A percentile compares a stretch with the other conserved stretches of the same genome.
phyloP scores from a whole-genome alignment of 139 green algal genomes.

The Picochlorum sp. region DNA sequence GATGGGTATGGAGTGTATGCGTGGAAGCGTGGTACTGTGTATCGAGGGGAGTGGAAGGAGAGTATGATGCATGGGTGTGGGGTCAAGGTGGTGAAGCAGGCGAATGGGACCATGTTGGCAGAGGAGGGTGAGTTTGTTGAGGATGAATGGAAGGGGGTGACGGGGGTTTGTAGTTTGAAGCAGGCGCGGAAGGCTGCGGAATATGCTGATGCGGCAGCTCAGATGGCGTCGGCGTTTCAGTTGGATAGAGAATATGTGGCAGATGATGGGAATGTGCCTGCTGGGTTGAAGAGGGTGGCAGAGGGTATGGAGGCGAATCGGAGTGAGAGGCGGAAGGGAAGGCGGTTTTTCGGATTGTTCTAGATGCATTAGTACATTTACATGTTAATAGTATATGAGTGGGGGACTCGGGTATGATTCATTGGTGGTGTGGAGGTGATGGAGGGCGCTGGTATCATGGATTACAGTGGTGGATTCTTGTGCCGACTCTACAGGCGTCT shows the following conservation, averaged over 20 bases:
- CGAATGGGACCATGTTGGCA: slow-evolving; percentile 17
- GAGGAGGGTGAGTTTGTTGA: slow-evolving; percentile 53
- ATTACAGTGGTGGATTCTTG: neutral
- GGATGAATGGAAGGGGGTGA: slow-evolving; percentile 42
- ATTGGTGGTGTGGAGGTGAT: neutral
- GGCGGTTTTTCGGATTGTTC: no score
- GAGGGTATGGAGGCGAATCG: no score
- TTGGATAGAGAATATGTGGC: slow-evolving; percentile 1
- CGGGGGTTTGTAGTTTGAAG: slow-evolving; percentile 39
- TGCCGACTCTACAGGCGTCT: neutral
- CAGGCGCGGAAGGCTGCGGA: slow-evolving; percentile 34
- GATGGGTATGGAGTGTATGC: slow-evolving; percentile 53
- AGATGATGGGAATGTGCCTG: no score
- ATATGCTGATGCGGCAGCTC: slow-evolving; percentile 52
- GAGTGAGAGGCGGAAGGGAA: no score
- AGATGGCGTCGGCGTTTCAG: slow-evolving; percentile 38
- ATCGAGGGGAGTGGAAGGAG: slow-evolving; percentile 54
- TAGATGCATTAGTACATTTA: no score
- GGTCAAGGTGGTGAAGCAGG: slow-evolving; percentile 40
- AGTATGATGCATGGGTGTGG: slow-evolving; percentile 62
- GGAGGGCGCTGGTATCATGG: neutral
- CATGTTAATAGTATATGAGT: no score
- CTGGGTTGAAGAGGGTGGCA: no score
- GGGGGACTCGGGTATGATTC: no score
- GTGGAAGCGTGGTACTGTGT: slow-evolving; percentile 48